phyloP scores from a whole-genome alignment of 345 rosid species.

The Moringa oleifera region DNA sequence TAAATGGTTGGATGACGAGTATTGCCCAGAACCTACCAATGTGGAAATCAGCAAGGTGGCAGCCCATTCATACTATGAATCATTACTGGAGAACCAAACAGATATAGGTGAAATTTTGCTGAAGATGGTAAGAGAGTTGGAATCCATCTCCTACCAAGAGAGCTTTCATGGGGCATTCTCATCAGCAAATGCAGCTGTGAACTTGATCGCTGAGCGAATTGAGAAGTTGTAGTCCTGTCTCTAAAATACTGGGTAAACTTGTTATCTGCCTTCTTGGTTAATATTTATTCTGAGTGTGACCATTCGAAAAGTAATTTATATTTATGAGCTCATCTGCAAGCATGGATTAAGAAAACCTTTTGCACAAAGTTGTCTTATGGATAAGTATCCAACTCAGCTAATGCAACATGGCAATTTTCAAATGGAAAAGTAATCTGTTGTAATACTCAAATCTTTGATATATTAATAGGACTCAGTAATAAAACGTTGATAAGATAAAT shows the following conservation, averaged over 20 bases:
- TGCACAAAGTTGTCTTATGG: too few species aligned
- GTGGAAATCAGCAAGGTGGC: conserved; percentile 73
- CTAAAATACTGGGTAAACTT: not conserved
- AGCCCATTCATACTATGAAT: conserved; percentile 44
- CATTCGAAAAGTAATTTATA: too few species aligned
- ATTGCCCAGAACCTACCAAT: conserved; percentile 93
- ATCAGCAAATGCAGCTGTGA: conserved; percentile 71
- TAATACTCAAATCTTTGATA: too few species aligned
- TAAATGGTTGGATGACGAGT: conserved; percentile 93
- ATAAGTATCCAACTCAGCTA: too few species aligned
- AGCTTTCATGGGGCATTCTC: conserved; percentile 96
- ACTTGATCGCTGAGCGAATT: conserved; percentile 55
- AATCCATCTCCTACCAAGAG: conserved; percentile 69
- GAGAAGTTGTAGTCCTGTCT: conserved; percentile 22
- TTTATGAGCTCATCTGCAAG: too few species aligned
- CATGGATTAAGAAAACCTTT: too few species aligned
- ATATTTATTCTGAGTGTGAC: too few species aligned
- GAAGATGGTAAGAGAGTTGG: conserved; percentile 66
- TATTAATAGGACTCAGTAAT: too few species aligned
- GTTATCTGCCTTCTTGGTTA: not conserved
- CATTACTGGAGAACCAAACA: conserved; percentile 47
- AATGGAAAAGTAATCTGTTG: too few species aligned
- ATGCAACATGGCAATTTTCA: too few species aligned
- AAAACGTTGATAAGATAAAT: too few species aligned
- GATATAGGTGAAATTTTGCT: conserved; percentile 76